These are phyloP conservation scores for Fistulina hepatica DNA, from an alignment of 1,284 basidiomycete species.

Conservation along the genomic window DNA sequence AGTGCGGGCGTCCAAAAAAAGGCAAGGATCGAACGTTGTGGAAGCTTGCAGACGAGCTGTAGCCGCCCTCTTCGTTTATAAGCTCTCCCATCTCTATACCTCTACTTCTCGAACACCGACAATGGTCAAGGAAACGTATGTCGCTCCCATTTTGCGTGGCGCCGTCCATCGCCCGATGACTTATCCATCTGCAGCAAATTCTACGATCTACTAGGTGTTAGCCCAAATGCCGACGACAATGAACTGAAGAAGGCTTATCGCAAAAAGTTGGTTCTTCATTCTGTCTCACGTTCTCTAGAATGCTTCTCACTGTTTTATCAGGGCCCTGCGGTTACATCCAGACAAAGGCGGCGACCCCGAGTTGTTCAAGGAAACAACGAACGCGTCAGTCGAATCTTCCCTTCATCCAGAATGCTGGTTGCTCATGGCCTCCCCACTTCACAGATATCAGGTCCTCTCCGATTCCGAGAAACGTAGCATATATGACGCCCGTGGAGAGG, in stretches of 20 bases:
- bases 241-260: conserved; percentile 94
- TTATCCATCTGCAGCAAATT: conserved; percentile 50
- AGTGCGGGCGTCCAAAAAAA: conserved; percentile 1
- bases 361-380: conserved; percentile 94
- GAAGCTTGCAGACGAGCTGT: conserved; percentile 4
- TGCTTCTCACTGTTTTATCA: conserved; percentile 25
- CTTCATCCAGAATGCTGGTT: conserved; percentile 3
- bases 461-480: conserved; percentile 77
- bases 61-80: background rate
- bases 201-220: conserved; percentile 80
- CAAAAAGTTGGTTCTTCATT: conserved; percentile 56
- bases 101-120: conserved; percentile 17
- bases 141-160: conserved; percentile 9
- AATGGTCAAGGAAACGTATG: conserved; percentile 67
- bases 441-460: conserved; percentile 87
- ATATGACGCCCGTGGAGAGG: conserved; percentile 92
- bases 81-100: conserved; percentile 17
- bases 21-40: conserved; percentile 4
- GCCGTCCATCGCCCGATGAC: conserved; percentile 9
- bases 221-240: conserved; percentile 64
- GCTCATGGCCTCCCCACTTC: conserved; percentile 1
- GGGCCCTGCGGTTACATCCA: conserved; percentile 84
- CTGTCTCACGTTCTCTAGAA: conserved; percentile 7
- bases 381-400: conserved; percentile 57
- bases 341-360: conserved; percentile 98